These are phyloP conservation scores for Phyllosticta citriasiana DNA, from an alignment of 2,329 filamentous ascomycete genomes.

Conservation along the genomic window DNA sequence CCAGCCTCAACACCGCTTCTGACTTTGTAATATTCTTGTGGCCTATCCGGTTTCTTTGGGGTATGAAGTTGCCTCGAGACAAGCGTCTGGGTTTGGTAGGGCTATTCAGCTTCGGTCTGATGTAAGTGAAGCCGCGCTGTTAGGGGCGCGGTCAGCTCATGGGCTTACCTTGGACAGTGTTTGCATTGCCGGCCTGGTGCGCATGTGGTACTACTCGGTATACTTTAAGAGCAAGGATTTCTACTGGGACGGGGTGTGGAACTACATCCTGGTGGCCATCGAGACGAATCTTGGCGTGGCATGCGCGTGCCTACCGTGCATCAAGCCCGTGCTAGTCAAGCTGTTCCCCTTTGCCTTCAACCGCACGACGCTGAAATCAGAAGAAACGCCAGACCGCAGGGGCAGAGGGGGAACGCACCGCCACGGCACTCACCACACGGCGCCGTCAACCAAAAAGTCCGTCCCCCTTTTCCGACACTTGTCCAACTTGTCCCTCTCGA, in stretches of 20 bases:
- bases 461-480: neutral
- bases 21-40: slow-evolving; percentile 26
- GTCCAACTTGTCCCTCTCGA: neutral
- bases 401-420: neutral
- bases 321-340: slow-evolving; percentile 22
- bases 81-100: slow-evolving; percentile 21
- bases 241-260: slow-evolving; percentile 21
- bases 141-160: neutral
- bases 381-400: neutral
- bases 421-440: neutral
- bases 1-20: slow-evolving; percentile 22
- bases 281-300: slow-evolving; percentile 22
- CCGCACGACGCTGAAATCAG: neutral
- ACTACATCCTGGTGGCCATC: slow-evolving; percentile 20
- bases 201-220: slow-evolving; percentile 20
- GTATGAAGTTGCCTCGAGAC: slow-evolving; percentile 18
- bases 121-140: slow-evolving; percentile 19
- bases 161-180: slow-evolving; percentile 15
- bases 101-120: slow-evolving; percentile 24
- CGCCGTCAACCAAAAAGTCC: neutral
- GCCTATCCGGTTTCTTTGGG: slow-evolving; percentile 21
- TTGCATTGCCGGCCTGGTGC: slow-evolving; percentile 21
- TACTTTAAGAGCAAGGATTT: slow-evolving; percentile 20
- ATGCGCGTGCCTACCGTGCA: slow-evolving; percentile 23
- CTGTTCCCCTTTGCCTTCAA: slow-evolving; percentile 38